Conservation (phyloP, 2,329 filamentous ascomycete genomes). For the Aspergillus sp. region DNA sequence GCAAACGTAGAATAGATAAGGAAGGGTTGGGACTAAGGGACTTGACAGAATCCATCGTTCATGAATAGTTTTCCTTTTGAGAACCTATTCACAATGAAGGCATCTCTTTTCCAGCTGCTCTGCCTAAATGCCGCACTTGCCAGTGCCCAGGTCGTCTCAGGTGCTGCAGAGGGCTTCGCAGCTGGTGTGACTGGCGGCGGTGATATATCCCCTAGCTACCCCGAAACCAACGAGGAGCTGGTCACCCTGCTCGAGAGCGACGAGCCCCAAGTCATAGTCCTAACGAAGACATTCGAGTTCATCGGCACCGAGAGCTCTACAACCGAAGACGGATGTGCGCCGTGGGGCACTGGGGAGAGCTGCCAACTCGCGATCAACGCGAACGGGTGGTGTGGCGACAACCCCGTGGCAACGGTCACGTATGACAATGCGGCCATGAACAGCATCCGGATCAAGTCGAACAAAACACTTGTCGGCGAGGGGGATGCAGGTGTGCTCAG, state of each 20-base stretch:
- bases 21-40: no score
- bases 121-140: not conserved
- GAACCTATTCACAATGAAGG: no score
- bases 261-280: conserved; percentile 57
- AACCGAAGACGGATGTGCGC: conserved; percentile 54
- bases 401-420: conserved; percentile 41
- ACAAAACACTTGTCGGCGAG: conserved; percentile 59
- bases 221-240: conserved; percentile 57
- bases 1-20: no score
- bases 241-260: conserved; percentile 59
- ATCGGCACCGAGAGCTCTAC: conserved; percentile 35
- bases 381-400: conserved; percentile 55
- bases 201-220: conserved; percentile 53
- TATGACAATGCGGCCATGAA: conserved; percentile 52
- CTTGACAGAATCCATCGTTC: no score
- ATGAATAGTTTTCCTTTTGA: no score
- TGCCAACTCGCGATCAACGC: conserved; percentile 63
- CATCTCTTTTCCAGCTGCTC: no score
- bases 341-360: conserved; percentile 53
- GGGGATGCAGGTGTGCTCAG: conserved; percentile 56
- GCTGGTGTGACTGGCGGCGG: conserved; percentile 63
- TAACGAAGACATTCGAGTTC: conserved; percentile 26
- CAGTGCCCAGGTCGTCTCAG: conserved; percentile 5
- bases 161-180: conserved; percentile 49
- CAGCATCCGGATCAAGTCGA: conserved; percentile 55